Evolutionary conservation across 2,329 filamentous ascomycete genomes (phyloP), one percentile per base, ranked within the genome.

Genomic region (Aspergillus caelatus): DNA sequence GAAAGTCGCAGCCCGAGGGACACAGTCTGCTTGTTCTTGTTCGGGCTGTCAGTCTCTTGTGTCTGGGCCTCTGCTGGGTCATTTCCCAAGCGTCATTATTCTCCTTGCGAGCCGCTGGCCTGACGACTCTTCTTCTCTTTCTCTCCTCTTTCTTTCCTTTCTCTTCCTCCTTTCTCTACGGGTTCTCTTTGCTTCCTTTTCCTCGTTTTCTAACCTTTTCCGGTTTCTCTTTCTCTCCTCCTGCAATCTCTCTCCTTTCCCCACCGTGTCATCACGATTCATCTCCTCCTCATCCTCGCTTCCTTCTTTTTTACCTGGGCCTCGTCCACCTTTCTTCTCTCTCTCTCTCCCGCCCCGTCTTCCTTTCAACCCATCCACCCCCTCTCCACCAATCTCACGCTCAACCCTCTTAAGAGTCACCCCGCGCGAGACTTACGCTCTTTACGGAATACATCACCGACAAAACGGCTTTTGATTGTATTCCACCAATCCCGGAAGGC

Each of bases 31-130:
- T 55, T 62, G 54, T 54, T 63, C 62, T 59, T 50, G 58, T 57
- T 57, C 48, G 57, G 63, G 58, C 63, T 58, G 63, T 68, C 62
- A 57, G 53, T 32, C 52, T 58, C 48, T 32, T 58, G 59, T 52
- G 62, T 64, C 62, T 64, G 56, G 62, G 56, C 66, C 60, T 67
- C 65, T 61, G 56, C 65, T 61, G 56, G 60, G 62, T 57, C 62
- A 54, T 66, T 63, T 48, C 48, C 23, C 52, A 68, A 57, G 69
- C 70, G 70, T 70, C 70, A 65, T 60, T 60, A 50, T 53, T 60
- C 43, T 58, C 23, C 56, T 50, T 23, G 43, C 48, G 52, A 55
- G 52, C 52, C 52, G 52, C 52, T 54, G 52, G 52, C 30, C 52
- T 36, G 52, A 55, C 52, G 52, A 39, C 32, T 62, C 61, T 69